Evolutionary conservation across 2,329 filamentous ascomycete species (phyloP).

Genomic region (Amylocarpus encephaloides): DNA sequence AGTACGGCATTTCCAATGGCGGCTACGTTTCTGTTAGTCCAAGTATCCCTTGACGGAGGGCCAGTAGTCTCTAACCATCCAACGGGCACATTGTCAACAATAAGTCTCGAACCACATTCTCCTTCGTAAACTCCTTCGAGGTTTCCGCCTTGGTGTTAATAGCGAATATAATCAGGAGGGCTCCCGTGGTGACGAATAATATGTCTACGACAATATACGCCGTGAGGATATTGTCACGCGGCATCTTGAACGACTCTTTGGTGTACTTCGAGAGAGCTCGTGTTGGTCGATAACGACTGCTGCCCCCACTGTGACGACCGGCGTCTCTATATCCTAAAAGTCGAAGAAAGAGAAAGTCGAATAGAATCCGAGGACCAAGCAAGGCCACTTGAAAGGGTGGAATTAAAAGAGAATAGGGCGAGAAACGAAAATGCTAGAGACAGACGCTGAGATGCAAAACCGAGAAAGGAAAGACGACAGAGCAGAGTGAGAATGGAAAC

Average conservation of each 20-base stretch:
- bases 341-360: slow-evolving; percentile 3
- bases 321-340: slow-evolving; percentile 24
- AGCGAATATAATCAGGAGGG: slow-evolving; percentile 46
- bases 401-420: slow-evolving; percentile 3
- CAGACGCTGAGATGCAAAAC: background rate
- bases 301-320: slow-evolving; percentile 25
- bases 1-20: slow-evolving; percentile 67
- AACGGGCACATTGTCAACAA: slow-evolving; percentile 47
- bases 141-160: slow-evolving; percentile 41
- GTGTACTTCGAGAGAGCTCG: background rate
- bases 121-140: slow-evolving; percentile 36
- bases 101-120: slow-evolving; percentile 45
- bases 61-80: slow-evolving; percentile 37
- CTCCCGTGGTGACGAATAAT: slow-evolving; percentile 45
- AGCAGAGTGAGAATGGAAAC: slow-evolving; percentile 18
- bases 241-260: slow-evolving; percentile 31
- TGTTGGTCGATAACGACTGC: background rate
- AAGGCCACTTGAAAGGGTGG: background rate
- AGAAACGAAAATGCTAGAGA: slow-evolving; percentile 12
- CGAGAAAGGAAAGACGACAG: slow-evolving; percentile 4
- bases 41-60: background rate
- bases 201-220: slow-evolving; percentile 45
- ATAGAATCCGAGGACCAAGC: slow-evolving; percentile 13
- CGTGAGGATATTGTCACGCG: slow-evolving; percentile 44
- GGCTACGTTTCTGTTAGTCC: slow-evolving; percentile 36